Conservation (phyloP, 2,329 filamentous ascomycete genomes). For the Neopestalotiopsis rosae region DNA sequence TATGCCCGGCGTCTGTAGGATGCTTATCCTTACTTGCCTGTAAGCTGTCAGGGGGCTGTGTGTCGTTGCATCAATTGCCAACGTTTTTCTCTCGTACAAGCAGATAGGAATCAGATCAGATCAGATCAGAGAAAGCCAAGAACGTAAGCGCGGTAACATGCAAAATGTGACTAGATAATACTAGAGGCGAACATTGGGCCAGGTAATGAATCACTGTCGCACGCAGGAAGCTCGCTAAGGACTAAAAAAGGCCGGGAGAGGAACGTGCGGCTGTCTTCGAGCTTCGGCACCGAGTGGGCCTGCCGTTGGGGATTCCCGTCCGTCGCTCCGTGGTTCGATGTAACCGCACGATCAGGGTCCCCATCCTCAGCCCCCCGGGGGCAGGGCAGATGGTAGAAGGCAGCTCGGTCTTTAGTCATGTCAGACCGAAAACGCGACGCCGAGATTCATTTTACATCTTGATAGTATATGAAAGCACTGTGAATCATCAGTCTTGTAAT, state of each 20-base stretch:
- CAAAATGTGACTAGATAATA: background rate
- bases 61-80: background rate
- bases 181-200: background rate
- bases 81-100: background rate
- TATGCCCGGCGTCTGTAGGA: background rate
- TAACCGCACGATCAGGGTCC: background rate
- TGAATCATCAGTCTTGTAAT: background rate
- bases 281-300: conserved; percentile 15
- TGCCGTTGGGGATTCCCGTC: conserved; percentile 6
- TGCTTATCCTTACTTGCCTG: background rate
- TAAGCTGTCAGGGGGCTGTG: background rate
- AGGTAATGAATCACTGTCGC: conserved; percentile 1
- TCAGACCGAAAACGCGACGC: background rate
- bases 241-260: background rate
- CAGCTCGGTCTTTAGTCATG: conserved; percentile 5
- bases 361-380: background rate
- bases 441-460: background rate
- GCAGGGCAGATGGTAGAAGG: background rate
- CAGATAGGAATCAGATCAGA: background rate
- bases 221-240: background rate
- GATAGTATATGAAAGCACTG: background rate
- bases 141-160: background rate
- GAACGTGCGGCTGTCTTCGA: conserved; percentile 4
- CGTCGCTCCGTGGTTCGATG: conserved; percentile 8
- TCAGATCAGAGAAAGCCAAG: background rate